Percentiles rank a stretch among this genome's conserved stretches.
These are phyloP conservation scores for Aquilaria sinensis DNA, from an alignment of 345 rosid genomes.

Conservation along the genomic window DNA sequence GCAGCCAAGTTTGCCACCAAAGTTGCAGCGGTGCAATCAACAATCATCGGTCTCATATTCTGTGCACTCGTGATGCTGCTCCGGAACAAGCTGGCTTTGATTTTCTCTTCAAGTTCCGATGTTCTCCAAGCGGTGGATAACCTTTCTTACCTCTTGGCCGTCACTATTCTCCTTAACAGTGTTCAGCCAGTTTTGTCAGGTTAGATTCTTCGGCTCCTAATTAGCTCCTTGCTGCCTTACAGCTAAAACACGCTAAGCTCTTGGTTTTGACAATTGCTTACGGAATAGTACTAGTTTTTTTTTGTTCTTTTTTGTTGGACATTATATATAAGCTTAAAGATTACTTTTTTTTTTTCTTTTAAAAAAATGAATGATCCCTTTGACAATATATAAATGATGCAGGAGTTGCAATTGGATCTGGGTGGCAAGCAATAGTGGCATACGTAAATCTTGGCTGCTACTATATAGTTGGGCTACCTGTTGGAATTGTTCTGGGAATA, in stretches of 20 bases:
- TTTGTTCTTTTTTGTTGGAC: too few species aligned
- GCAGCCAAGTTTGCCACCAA: constrained; percentile 36
- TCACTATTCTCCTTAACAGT: constrained; percentile 38
- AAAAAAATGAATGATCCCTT: too few species aligned
- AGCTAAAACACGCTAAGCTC: too few species aligned
- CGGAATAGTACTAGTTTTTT: too few species aligned
- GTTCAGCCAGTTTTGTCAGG: constrained; percentile 49
- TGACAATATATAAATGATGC: background rate
- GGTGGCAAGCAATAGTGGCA: constrained; percentile 73
- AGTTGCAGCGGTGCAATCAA: constrained; percentile 27
- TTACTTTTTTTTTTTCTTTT: too few species aligned
- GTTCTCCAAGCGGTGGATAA: constrained; percentile 28
- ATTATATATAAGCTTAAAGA: too few species aligned
- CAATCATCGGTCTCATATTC: constrained; percentile 28
- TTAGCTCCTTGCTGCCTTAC: too few species aligned
- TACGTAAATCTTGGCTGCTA: constrained; percentile 71
- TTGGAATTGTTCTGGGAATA: constrained; percentile 68
- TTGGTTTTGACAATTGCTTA: too few species aligned
- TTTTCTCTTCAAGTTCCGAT: constrained; percentile 27
- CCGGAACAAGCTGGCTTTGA: constrained; percentile 25
- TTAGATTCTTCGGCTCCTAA: background rate
- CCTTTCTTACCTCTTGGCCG: constrained; percentile 24
- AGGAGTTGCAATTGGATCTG: constrained; percentile 90
- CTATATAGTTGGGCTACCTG: constrained; percentile 60
- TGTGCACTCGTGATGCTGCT: constrained; percentile 22